A percentile compares a stretch with the other conserved stretches of the same genome.
Evolutionary conservation across 176 grass and related monocot species (phyloP).

Genomic region (Leersia perrieri): DNA sequence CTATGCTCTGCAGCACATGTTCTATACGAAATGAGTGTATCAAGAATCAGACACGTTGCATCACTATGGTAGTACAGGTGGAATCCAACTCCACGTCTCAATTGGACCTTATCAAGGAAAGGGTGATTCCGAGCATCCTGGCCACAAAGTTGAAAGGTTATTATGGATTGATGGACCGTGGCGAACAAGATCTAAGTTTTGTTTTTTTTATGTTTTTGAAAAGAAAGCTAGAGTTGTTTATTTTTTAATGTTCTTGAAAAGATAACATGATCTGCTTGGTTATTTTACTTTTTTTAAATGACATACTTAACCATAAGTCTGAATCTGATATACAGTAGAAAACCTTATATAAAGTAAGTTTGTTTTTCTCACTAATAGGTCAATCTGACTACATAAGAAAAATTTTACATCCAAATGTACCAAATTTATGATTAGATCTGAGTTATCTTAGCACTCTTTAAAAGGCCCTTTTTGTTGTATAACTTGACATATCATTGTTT

Average conservation of each 20-base stretch:
- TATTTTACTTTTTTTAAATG: not conserved
- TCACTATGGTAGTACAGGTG: slow-evolving; percentile 50
- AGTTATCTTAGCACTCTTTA: not conserved
- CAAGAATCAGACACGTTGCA: slow-evolving; percentile 48
- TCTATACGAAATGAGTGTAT: slow-evolving; percentile 6
- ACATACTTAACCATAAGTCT: slow-evolving; percentile 13
- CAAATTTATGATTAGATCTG: not conserved
- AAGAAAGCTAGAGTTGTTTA: slow-evolving; percentile 4
- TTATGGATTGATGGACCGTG: not conserved
- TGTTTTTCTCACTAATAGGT: not conserved
- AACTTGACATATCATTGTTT: not conserved
- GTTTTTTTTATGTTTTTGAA: slow-evolving; percentile 21
- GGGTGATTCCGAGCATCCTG: slow-evolving; percentile 61
- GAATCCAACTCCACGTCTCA: slow-evolving; percentile 38
- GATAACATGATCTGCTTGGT: not conserved
- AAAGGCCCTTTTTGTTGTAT: not conserved
- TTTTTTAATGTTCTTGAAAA: slow-evolving; percentile 12
- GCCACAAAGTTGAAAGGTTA: slow-evolving; percentile 71
- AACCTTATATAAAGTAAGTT: too few species aligned
- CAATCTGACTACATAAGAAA: not conserved
- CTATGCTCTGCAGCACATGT: slow-evolving; percentile 49
- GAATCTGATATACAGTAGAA: too few species aligned
- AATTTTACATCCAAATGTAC: not conserved
- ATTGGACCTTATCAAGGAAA: slow-evolving; percentile 60
- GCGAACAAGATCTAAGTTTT: slow-evolving; percentile 12